Evolutionary conservation across 2,329 filamentous ascomycete genomes (phyloP).

Genomic region (Rachicladosporium sp.): DNA sequence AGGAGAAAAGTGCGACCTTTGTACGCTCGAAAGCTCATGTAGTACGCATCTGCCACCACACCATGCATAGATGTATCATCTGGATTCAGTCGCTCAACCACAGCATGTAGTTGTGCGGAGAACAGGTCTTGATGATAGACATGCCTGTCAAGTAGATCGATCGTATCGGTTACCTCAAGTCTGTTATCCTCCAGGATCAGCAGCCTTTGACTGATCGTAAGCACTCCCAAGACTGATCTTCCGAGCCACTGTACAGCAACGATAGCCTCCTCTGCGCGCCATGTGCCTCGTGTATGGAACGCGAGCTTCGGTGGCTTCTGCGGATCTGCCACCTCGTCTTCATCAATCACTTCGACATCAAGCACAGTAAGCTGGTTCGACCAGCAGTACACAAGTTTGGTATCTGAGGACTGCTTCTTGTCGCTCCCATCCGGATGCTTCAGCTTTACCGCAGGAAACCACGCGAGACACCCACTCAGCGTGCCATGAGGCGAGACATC

Average conservation of each 20-base stretch:
- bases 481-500: constrained; percentile 82
- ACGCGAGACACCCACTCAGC: constrained; percentile 86
- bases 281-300: constrained; percentile 74
- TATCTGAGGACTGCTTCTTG: constrained; percentile 55
- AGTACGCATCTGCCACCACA: constrained; percentile 91
- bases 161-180: constrained; percentile 85
- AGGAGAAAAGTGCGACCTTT: constrained; percentile 87
- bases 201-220: constrained; percentile 88
- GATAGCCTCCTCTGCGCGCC: constrained; percentile 89
- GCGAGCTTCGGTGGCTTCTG: constrained; percentile 67
- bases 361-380: constrained; percentile 92
- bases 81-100: constrained; percentile 82
- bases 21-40: constrained; percentile 94
- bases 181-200: constrained; percentile 82
- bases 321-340: constrained; percentile 46
- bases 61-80: constrained; percentile 84
- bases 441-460: constrained; percentile 92
- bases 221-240: constrained; percentile 75
- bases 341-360: constrained; percentile 64
- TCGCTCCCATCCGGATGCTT: constrained; percentile 51
- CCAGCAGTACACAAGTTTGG: constrained; percentile 95
- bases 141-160: constrained; percentile 82
- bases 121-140: constrained; percentile 89
- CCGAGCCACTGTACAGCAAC: constrained; percentile 96
- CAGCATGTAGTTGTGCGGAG: constrained; percentile 67